Evolutionary conservation across 352 stramenopile genomes (phyloP), one percentile per base, ranked within the genome.

Genomic region (Blastocystis sp.): DNA sequence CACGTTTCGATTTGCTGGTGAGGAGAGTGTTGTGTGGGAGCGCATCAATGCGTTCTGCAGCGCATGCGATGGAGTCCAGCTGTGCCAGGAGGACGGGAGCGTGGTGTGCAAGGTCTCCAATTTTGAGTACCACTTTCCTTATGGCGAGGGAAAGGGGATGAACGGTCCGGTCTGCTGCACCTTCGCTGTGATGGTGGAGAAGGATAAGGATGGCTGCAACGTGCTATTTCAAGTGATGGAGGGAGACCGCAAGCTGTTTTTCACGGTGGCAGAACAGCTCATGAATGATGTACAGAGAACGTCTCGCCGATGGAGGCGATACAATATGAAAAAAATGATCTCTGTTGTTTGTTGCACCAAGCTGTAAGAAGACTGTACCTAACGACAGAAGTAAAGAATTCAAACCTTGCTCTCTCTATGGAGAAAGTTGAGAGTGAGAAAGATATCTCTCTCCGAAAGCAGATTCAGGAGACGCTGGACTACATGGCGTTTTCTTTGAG

Each of bases 401-500:
- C 29, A 34, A 34, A 34, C 50, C 50, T 59, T 13, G 50, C 50
- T 59, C 20, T 59, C 20, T 59, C 50, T 13, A 59, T 59, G 50
- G 20, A 59, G 11, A 2, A 13, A n/a, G 50, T n/a, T 59, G 50
- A 59, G 50, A 59, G 50, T 59, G 50, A 59, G 20, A 59, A 59
- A n/a, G 50, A 59, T 59, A 13, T 13, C 15, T 3, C 47, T 45
- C 39, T 84, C 5, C 23, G 50, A 53, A 37, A 53, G 39, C 11
- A 23, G 20, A 84, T 84, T 68, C 23, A 64, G n/a, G 73, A 84
- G 45, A 68, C 53, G 15, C 5, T 84, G 54, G 53, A 68, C 37
- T 84, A 84, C 73, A 84, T 84, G 73, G 34, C 73, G 3, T 84
- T 84, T 47, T 20, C 73, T 23, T 63, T 56, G n/a, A 84, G 68